phyloP scores from a whole-genome alignment of 2,329 filamentous ascomycete species.

The Aspergillus unguis region DNA sequence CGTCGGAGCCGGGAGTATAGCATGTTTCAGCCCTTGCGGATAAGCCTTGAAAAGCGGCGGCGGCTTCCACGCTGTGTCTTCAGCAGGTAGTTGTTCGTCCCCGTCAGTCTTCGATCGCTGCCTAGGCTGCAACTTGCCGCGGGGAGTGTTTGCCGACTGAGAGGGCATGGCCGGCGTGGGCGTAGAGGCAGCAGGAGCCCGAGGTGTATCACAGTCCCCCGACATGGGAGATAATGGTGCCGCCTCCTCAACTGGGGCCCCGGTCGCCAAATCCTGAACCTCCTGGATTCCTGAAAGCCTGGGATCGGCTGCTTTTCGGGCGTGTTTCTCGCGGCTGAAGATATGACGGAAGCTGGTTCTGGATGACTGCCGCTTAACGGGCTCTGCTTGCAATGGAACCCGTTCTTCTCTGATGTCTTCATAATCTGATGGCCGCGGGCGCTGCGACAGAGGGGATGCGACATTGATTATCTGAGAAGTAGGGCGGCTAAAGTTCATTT shows the following conservation, averaged over 20 bases:
- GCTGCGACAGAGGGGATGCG: constrained; percentile 25
- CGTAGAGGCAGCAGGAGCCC: constrained; percentile 26
- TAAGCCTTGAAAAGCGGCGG: constrained; percentile 85
- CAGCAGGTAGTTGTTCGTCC: constrained; percentile 21
- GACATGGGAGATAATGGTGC: constrained; percentile 30
- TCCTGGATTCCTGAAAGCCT: constrained; percentile 36
- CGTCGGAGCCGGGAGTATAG: constrained; percentile 64
- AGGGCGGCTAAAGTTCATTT: constrained; percentile 37
- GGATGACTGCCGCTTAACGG: constrained; percentile 35
- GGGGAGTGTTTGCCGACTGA: constrained; percentile 15
- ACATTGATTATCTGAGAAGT: constrained; percentile 17
- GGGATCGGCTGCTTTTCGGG: constrained; percentile 26
- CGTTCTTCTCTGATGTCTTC: constrained; percentile 26
- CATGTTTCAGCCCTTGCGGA: constrained; percentile 75
- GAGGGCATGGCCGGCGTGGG: constrained; percentile 25
- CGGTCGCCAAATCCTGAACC: constrained; percentile 17
- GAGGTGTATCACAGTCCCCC: constrained; percentile 23
- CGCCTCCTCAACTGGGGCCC: constrained; percentile 16
- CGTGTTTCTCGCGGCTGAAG: constrained; percentile 36
- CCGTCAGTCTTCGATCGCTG: constrained; percentile 22
- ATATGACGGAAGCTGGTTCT: constrained; percentile 37
- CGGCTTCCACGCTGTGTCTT: constrained; percentile 55
- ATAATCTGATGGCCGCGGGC: constrained; percentile 33
- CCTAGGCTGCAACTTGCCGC: constrained; percentile 20
- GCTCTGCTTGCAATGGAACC: constrained; percentile 30